Base-by-base conservation (phyloP, 345 rosid species). In the Salix purpurea region DNA sequence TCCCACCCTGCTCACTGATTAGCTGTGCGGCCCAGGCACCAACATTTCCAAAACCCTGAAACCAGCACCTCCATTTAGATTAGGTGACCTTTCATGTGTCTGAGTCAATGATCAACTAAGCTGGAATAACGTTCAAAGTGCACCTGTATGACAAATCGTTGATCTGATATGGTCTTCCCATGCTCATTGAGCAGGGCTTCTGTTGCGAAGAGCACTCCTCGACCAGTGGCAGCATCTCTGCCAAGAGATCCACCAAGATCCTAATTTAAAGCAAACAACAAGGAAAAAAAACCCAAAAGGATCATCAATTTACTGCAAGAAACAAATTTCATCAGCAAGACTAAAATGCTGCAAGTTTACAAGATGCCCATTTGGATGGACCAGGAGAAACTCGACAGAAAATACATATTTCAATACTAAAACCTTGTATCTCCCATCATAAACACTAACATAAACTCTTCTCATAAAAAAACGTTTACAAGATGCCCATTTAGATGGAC, bases 161-260 rank as follows among this genome's bases (percentile, higher is more conserved):
- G 98, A 15, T 95, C 98, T 0, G 93, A 77, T 71, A 96, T 85
- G 84, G 83, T 74, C 84, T 88, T 92, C 11, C 98, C 95, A 32
- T 90, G 85, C 56, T 93, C 99, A 30, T 88, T 91, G 73, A 96
- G 97, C 78, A 96, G 85, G 61, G 99, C 99, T 84, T 96, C 97
- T 11, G 94, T 90, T 19, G 91, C 98, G 74, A 92, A 96, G 70
- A 96, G 91, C 30, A 93, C 98, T 77, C 99, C 98, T 79, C 98
- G 74, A 67, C 99, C 99, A 1, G 99, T 93, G 14, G 98, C 99
- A 8, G 98, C 99, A 70, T 93, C 98, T 87, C 99, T 85, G 39
- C 99, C 99, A 4, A 93, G 86, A 24, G 99, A 96, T 21, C 99
- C 98, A 66, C 99, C 99, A 28, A 96, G 97, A 88, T 93, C 98